Percentiles rank a stretch among this genome's conserved stretches.
Conservation (phyloP, 1,284 basidiomycete genomes). For the Malassezia psittaci region DNA sequence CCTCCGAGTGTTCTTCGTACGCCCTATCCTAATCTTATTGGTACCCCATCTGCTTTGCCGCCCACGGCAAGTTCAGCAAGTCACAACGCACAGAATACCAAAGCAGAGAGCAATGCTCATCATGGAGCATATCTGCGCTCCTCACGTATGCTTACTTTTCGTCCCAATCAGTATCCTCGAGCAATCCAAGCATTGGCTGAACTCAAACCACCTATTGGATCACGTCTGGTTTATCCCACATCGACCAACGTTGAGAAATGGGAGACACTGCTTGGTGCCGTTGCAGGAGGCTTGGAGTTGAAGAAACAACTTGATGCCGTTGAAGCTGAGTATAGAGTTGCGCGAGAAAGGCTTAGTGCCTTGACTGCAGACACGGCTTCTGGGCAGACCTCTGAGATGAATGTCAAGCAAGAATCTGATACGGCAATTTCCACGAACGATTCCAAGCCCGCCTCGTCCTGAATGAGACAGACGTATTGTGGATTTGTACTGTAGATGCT, state of each 20-base stretch:
- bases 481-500: background rate
- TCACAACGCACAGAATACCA: background rate
- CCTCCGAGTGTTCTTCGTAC: conserved; percentile 13
- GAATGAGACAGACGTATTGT: background rate
- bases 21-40: conserved; percentile 41
- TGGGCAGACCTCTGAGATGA: background rate
- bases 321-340: conserved; percentile 23
- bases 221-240: conserved; percentile 42
- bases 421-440: background rate
- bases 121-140: conserved; percentile 45
- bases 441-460: too few relatives aligned
- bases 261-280: conserved; percentile 45
- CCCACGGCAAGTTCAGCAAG: conserved; percentile 25
- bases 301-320: conserved; percentile 42
- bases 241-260: conserved; percentile 42
- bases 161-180: conserved; percentile 28
- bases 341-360: conserved; percentile 11
- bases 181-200: conserved; percentile 37
- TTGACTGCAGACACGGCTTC: background rate
- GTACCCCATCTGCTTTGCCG: conserved; percentile 38
- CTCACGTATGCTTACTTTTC: conserved; percentile 36
- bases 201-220: conserved; percentile 29
- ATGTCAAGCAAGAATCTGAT: background rate
- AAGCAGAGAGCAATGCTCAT: conserved; percentile 17
- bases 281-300: conserved; percentile 42